Percentiles rank a stretch among this genome's conserved stretches.
These are phyloP conservation scores for Macaranga tanarius DNA, from an alignment of 441 rosid species.

Conservation along the genomic window DNA sequence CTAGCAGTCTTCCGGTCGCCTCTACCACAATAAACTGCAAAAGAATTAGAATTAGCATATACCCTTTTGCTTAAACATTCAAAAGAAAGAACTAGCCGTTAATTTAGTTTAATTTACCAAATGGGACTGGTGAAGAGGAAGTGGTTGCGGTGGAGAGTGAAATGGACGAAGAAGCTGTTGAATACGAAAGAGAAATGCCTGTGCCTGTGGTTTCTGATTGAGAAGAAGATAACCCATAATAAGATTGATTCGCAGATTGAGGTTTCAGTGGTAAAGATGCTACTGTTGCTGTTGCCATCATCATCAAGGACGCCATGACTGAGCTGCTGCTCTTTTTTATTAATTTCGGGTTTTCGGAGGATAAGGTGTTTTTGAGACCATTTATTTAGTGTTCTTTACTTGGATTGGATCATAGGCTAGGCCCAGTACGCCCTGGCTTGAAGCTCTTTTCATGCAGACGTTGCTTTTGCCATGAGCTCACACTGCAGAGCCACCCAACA, in stretches of 20 bases:
- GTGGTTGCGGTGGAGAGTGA: conserved; percentile 39
- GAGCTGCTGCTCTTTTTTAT: neutral
- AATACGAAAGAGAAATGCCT: conserved; percentile 39
- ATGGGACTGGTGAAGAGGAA: conserved; percentile 37
- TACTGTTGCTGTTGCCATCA: conserved; percentile 42
- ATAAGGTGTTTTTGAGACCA: conserved; percentile 3
- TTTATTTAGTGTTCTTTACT: neutral
- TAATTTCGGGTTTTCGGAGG: neutral
- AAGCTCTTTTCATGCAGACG: no score
- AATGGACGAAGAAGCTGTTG: conserved; percentile 32
- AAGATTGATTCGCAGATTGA: conserved; percentile 6
- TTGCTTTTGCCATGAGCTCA: no score
- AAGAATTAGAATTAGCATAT: neutral
- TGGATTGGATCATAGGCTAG: no score
- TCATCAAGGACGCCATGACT: conserved; percentile 52
- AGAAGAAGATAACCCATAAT: conserved; percentile 42
- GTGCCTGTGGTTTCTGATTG: conserved; percentile 48
- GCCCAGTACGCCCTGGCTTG: no score
- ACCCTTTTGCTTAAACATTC: neutral
- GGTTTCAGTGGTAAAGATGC: conserved; percentile 32
- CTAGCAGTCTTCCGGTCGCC: conserved; percentile 75
- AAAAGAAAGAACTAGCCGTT: neutral
- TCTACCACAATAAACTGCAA: conserved; percentile 71
- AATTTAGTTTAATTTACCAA: conserved; percentile 30
- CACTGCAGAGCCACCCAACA: no score